Evolutionary conservation across 2,329 filamentous ascomycete species (phyloP), one percentile per base, ranked within the genome.

Genomic region (Sarocladiaceae sp.): DNA sequence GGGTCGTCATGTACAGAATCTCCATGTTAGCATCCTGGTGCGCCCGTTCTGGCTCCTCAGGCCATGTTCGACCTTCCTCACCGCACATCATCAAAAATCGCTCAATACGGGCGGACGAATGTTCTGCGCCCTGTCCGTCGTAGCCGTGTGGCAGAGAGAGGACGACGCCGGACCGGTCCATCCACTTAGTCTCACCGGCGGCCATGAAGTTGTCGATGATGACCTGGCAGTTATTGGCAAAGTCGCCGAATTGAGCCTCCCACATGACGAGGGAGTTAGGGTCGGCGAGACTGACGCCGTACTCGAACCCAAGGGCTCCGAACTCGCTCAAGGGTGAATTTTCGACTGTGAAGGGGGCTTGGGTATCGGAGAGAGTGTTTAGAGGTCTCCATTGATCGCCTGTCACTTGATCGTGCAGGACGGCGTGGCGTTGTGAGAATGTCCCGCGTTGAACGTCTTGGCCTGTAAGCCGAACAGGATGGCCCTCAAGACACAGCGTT

Each of bases 1-100:
- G 94, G 42, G 87, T 89, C n/a, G 94, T 99, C 84, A 95, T 92
- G 79, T 94, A 96, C 52, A 86, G 90, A 68, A 99, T 88, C 76
- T 99, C 94, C 85, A 99, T 96, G 77, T 99, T 99, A 80, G 91
- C 96, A 75, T 99, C 94, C 76, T 99, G 94, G 77, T 99, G 94
- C 74, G 97, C 94, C 61, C 94, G 90, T 52, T 95, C 86, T 55
- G 97, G 83, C 79, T 94, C 96, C 59, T 96, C 91, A 50, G 94
- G 94, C 85, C 91, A 99, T 63, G 94, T 82, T 58, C 94, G 89
- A 53, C 94, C 92, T 66, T 99, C 94, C 71, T 99, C 94, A 73
- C 97, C 97, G 75, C 88, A 94, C 55, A 99, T 85, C 73, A 97
- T 93, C 58, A 99, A 81, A 75, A 96, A 99, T 64, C 94, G 88